Evolutionary conservation across 75 land plant genomes (phyloP).

Genomic region (Chamaecyparis obtusa): DNA sequence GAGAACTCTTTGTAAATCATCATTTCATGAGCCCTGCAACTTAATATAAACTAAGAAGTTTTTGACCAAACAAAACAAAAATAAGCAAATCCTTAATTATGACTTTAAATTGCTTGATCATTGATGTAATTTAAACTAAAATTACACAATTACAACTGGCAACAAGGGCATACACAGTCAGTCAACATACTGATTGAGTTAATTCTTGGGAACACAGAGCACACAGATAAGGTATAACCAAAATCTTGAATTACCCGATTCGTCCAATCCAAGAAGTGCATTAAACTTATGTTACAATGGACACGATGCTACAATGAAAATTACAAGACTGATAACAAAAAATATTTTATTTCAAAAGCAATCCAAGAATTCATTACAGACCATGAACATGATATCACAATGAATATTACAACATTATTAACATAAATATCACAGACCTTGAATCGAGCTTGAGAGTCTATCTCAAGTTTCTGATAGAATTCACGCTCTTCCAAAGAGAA

Average conservation of each 20-base stretch:
- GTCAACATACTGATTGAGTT: neutral
- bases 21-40: neutral
- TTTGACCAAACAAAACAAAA: neutral
- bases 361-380: slow-evolving; percentile 15
- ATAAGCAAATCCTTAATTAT: neutral
- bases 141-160: neutral
- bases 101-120: neutral
- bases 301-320: neutral
- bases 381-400: slow-evolving; percentile 26
- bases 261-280: neutral
- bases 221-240: neutral
- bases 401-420: neutral
- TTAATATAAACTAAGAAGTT: neutral
- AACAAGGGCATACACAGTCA: neutral
- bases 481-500: slow-evolving; percentile 82
- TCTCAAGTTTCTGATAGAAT: slow-evolving; percentile 76
- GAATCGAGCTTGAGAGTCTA: slow-evolving; percentile 74
- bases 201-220: neutral
- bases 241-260: neutral
- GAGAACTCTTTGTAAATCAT: neutral
- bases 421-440: slow-evolving; percentile 48
- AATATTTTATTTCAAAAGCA: neutral
- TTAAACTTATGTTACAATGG: neutral
- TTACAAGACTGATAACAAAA: neutral
- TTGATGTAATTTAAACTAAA: neutral